These are phyloP conservation scores for Waitea zeae DNA, from an alignment of 1,284 basidiomycete genomes.

Conservation along the genomic window DNA sequence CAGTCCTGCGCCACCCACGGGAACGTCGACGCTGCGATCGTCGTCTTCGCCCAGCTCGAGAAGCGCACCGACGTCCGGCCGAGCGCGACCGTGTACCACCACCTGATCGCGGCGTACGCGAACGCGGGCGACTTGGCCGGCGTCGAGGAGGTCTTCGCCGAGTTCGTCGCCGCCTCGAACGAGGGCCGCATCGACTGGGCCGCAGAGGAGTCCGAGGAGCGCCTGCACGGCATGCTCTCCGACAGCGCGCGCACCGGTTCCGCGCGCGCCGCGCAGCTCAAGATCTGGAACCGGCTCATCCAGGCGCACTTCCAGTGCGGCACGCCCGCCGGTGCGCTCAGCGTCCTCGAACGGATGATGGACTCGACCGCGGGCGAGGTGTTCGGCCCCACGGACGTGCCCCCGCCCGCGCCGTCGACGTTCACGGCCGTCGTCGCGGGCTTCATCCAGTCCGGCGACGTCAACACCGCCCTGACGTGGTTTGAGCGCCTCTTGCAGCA, in stretches of 20 bases:
- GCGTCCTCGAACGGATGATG: conserved; percentile 62
- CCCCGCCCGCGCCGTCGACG: conserved; percentile 42
- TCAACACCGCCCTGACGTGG: conserved; percentile 51
- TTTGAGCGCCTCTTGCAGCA: conserved; percentile 44
- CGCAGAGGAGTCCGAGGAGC: neutral
- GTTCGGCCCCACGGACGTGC: conserved; percentile 24
- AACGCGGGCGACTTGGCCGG: conserved; percentile 34
- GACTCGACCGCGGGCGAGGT: conserved; percentile 21
- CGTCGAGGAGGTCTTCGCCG: conserved; percentile 52
- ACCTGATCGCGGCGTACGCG: conserved; percentile 48
- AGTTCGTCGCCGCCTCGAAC: conserved; percentile 29
- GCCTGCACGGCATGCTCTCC: conserved; percentile 4
- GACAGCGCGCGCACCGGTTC: conserved; percentile 6
- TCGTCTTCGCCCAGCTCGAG: conserved; percentile 55
- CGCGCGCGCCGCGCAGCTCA: conserved; percentile 18
- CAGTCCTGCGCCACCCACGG: conserved; percentile 42
- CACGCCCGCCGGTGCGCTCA: conserved; percentile 45
- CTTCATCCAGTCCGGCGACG: conserved; percentile 46
- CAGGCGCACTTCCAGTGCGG: conserved; percentile 55
- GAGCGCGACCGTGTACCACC: conserved; percentile 28
- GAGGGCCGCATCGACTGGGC: conserved; percentile 18
- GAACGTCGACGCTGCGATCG: conserved; percentile 45
- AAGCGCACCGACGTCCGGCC: conserved; percentile 21
- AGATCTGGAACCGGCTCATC: conserved; percentile 65
- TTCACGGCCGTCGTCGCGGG: conserved; percentile 51